Percentiles rank a stretch among this genome's conserved stretches.
phyloP scores from a whole-genome alignment of 768 basidiomycete genomes.

The Mycena metata region DNA sequence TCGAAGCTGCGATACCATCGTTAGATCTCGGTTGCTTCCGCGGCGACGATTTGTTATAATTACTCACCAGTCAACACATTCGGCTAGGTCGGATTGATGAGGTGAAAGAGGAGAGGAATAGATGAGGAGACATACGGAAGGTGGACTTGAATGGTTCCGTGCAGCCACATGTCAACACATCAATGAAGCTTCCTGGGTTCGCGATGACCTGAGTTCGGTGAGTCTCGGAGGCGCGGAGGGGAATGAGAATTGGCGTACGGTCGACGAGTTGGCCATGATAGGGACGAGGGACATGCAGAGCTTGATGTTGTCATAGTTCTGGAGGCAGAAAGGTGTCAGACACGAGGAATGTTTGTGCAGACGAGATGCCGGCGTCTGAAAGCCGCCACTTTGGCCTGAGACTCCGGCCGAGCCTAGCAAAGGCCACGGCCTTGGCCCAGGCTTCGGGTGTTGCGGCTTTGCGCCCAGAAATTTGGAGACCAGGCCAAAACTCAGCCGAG shows the following conservation, averaged over 20 bases:
- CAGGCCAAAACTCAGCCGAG: no score
- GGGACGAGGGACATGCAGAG: constrained; percentile 71
- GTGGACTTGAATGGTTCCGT: constrained; percentile 58
- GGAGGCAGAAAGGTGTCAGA: constrained; percentile 11
- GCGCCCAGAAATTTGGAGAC: no score
- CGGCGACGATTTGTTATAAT: not conserved
- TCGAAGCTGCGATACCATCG: constrained; percentile 59
- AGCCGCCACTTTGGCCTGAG: no score
- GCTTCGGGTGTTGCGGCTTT: no score
- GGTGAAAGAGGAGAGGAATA: constrained; percentile 49
- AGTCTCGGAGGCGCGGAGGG: not conserved
- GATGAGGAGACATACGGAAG: constrained; percentile 45
- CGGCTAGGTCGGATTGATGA: constrained; percentile 50
- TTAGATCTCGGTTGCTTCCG: not conserved
- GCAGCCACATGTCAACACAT: constrained; percentile 61
- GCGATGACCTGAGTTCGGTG: constrained; percentile 63
- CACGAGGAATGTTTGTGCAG: not conserved
- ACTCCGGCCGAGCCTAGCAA: no score
- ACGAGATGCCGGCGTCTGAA: no score
- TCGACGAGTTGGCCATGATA: constrained; percentile 68
- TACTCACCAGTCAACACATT: constrained; percentile 76
- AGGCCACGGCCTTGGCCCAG: no score
- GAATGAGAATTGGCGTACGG: constrained; percentile 49
- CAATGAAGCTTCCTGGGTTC: constrained; percentile 59
- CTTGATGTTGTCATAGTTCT: constrained; percentile 67